Base-by-base conservation (phyloP, 1,139 yeast species). In the Nadsonia starkeyi-henricii region DNA sequence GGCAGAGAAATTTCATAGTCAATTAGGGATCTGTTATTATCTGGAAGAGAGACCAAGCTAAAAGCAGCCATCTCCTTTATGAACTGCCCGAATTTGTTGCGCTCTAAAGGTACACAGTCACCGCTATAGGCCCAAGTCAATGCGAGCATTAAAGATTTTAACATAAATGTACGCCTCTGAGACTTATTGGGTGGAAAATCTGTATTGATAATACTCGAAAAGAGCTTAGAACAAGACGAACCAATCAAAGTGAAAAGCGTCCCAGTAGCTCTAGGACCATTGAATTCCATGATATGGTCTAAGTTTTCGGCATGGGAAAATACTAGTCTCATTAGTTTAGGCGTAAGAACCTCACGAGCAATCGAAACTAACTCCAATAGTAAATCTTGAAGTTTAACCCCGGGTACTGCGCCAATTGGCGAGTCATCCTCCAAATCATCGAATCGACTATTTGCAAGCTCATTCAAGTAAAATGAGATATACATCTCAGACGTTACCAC, bases 101-200 rank as follows among this genome's bases (percentile, higher is more conserved):
- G 68, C 1, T 70, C 75, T 0, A 55, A 59, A 4, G 66, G 50
- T 0, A 67, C 48, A 48, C 76, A 62, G 55, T 79, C 89, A 0
- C 93, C 93, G 0, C 79, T 70, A 59, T 83, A 77, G 0, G 91
- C 71, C 95, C 95, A 85, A 0, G 73, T 61, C 8, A 80, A 44
- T 0, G 81, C 67, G 5, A 78, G 59, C 2, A 75, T 51, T 1
- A 74, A 52, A 0, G 72, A 64, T 48, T 71, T 74, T 1, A 55
- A 55, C 5, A 71, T 59, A 57, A 62, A 79, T 1, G 28, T 39
- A 2, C 45, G 44, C 20, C 58, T 54, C 39, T 55, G 59, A 0
- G 61, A 58, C 2, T 59, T 45, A 39, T 66, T 43, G 5, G 60
- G 56, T 5, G 55, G 55, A 44, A 58, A 58, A 37, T 59, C 63